Percentiles rank a stretch among this genome's conserved stretches.
Evolutionary conservation across 768 basidiomycete genomes (phyloP).

Genomic region (Scleroderma citrinum): DNA sequence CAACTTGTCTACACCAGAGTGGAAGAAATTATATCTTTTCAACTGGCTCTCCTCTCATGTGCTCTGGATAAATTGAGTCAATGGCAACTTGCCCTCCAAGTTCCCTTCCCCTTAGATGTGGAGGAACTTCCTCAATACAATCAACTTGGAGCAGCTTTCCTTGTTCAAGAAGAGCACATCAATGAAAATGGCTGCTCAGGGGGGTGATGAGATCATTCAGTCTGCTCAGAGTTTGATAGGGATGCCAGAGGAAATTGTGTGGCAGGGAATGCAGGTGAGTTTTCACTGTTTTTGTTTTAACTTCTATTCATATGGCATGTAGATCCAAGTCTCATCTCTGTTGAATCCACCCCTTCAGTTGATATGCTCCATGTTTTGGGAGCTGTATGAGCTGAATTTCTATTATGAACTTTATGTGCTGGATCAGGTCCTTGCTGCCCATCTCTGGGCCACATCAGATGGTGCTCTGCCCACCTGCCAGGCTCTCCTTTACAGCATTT

Average conservation of each 20-base stretch:
- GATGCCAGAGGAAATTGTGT: not conserved
- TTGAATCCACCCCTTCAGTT: not conserved
- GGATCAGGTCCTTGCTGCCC: not conserved
- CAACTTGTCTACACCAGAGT: not conserved
- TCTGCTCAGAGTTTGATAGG: not conserved
- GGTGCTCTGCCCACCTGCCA: not conserved
- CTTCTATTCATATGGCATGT: not conserved
- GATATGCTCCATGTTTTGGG: slow-evolving; percentile 13
- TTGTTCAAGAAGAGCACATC: not conserved
- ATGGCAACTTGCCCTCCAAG: not conserved
- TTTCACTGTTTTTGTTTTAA: not conserved
- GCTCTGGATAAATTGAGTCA: slow-evolving; percentile 5
- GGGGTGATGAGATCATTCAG: not conserved
- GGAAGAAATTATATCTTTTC: not conserved
- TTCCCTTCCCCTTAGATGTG: slow-evolving; percentile 9
- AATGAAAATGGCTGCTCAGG: not conserved
- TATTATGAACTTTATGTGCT: slow-evolving; percentile 13
- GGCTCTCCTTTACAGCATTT: slow-evolving; percentile 2
- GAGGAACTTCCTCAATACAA: slow-evolving; percentile 6
- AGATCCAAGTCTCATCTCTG: not conserved
- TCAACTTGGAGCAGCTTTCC: not conserved
- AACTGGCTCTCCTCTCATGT: slow-evolving; percentile 3
- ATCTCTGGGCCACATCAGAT: not conserved
- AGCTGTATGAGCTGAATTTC: slow-evolving; percentile 17
- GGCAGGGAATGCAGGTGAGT: not conserved